phyloP scores from a whole-genome alignment of 345 rosid genomes.

The Nasturtium officinale region DNA sequence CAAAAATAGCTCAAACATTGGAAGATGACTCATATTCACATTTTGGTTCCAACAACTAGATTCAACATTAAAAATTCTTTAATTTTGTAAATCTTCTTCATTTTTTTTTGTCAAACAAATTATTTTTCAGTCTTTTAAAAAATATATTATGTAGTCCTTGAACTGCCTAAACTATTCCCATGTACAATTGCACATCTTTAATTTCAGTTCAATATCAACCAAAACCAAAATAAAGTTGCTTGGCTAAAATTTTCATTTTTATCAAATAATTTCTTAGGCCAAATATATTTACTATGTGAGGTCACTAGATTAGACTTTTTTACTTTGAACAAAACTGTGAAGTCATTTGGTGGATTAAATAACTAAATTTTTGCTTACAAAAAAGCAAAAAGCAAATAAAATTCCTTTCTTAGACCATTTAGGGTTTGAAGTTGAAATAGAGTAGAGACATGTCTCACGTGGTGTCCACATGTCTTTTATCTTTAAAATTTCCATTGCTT shows the following conservation, averaged over 20 bases:
- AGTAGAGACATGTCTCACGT: conserved; percentile 44
- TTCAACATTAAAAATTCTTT: background rate
- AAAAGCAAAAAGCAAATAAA: conserved; percentile 27
- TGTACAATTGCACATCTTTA: background rate
- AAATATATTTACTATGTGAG: background rate
- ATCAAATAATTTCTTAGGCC: background rate
- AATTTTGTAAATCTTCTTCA: background rate
- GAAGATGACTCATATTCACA: background rate
- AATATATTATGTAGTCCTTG: no score
- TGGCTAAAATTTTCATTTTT: background rate
- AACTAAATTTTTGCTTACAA: background rate
- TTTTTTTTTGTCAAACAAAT: no score
- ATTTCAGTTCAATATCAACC: background rate
- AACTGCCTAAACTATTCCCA: background rate
- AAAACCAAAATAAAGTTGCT: background rate
- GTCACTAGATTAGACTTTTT: background rate
- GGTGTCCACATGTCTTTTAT: conserved; percentile 44
- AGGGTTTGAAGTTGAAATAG: conserved; percentile 40
- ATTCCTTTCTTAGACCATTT: conserved; percentile 31
- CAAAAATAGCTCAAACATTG: background rate
- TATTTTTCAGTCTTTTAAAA: no score
- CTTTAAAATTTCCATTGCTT: conserved; percentile 29
- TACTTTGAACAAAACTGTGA: background rate
- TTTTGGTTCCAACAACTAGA: background rate
- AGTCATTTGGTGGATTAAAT: conserved; percentile 4